These are phyloP conservation scores for Plasmodium vivax DNA, from an alignment of 169 alveolate species.

Conservation along the genomic window DNA sequence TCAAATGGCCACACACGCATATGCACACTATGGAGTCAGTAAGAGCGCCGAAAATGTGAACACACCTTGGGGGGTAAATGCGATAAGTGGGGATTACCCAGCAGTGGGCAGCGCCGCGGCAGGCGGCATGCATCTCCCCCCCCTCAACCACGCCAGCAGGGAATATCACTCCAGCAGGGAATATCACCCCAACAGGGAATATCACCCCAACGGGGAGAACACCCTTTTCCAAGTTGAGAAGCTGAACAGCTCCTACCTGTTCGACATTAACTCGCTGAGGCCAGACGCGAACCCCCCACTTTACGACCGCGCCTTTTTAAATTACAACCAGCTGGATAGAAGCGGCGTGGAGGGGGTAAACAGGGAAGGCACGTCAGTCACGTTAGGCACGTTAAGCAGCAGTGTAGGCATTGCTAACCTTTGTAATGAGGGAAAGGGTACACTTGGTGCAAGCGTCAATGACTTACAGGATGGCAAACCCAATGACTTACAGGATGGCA, in stretches of 20 bases:
- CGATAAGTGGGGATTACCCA: slow-evolving; percentile 8
- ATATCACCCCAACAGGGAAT: not conserved
- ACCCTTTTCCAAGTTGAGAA: slow-evolving; percentile 3
- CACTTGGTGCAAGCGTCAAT: not conserved
- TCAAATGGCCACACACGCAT: not conserved
- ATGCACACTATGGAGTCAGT: not conserved
- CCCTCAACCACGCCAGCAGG: not conserved
- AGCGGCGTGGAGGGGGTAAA: not conserved
- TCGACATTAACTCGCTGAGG: slow-evolving; percentile 18
- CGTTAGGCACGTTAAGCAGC: not conserved
- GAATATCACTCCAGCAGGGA: too few species aligned
- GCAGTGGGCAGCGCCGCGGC: not conserved
- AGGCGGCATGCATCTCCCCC: not conserved
- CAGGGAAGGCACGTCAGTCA: not conserved
- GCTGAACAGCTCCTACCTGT: slow-evolving; percentile 28
- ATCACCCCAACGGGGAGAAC: not conserved
- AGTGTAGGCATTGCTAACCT: not conserved
- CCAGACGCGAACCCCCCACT: slow-evolving; percentile 11
- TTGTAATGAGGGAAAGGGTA: not conserved
- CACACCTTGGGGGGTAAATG: not conserved
- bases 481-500: not conserved
- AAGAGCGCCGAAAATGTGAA: not conserved
- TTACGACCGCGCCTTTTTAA: not conserved
- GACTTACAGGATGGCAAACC: too few species aligned
- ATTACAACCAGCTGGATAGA: slow-evolving; percentile 16